These are phyloP conservation scores for Dunaliella sp. DNA, from an alignment of 139 green algal species.

Conservation along the genomic window DNA sequence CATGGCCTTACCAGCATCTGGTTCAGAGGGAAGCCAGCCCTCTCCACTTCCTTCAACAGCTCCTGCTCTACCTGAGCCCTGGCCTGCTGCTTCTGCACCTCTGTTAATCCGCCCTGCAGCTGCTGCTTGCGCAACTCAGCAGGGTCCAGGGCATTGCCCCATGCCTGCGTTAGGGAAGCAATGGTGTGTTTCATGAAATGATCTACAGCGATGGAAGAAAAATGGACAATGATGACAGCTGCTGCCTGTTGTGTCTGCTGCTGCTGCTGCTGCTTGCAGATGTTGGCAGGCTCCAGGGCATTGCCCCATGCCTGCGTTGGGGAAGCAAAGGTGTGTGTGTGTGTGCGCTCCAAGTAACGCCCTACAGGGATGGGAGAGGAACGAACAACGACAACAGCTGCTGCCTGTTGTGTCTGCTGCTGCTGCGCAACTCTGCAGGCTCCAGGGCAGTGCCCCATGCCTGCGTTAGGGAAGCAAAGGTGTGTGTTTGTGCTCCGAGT, in stretches of 20 bases:
- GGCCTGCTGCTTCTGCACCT: constrained; percentile 26
- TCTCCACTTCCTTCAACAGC: constrained; percentile 8
- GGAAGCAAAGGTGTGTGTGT: background rate
- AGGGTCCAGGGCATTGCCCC: constrained; percentile 11
- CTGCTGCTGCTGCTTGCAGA: background rate
- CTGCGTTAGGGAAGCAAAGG: background rate
- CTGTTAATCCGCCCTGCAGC: background rate
- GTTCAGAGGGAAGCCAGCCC: constrained; percentile 31
- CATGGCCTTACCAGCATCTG: constrained; percentile 18
- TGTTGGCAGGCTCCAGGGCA: constrained; percentile 2
- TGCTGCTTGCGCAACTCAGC: background rate
- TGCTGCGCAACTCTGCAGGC: background rate
- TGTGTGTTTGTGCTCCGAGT: background rate
- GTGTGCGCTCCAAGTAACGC: background rate
- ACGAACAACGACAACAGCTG: background rate
- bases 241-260: background rate
- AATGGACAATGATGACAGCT: background rate
- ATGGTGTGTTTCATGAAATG: background rate
- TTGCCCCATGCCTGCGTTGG: constrained; percentile 13
- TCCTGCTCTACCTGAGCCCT: constrained; percentile 20
- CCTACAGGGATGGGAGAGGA: background rate
- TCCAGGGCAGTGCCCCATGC: constrained; percentile 12
- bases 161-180: constrained; percentile 5
- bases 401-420: background rate
- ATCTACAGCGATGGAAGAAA: background rate